A percentile compares a stretch with the other conserved stretches of the same genome.
phyloP scores from a whole-genome alignment of 2,329 filamentous ascomycete genomes.

The Chalaropsis ovoidea region DNA sequence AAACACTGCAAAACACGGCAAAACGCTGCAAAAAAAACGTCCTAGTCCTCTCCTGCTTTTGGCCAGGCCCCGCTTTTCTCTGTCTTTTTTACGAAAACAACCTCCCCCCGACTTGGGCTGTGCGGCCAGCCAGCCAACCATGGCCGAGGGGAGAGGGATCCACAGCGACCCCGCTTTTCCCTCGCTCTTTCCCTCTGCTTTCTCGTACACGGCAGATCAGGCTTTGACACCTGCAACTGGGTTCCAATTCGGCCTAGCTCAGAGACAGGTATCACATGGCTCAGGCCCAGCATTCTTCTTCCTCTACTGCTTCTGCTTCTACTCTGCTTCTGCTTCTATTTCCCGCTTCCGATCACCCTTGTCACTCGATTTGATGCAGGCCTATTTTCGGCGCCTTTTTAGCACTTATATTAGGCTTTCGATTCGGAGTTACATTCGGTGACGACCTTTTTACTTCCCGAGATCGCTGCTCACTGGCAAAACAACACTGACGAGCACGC shows the following conservation, averaged over 20 bases:
- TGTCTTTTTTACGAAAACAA: not conserved
- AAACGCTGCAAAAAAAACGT: not conserved
- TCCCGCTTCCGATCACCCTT: not conserved
- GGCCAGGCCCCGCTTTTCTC: not conserved
- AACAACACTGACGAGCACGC: not conserved
- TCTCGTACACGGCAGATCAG: slow-evolving; percentile 12
- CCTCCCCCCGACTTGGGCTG: not conserved
- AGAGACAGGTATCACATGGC: slow-evolving; percentile 1
- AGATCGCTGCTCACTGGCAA: too few species aligned
- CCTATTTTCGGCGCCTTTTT: slow-evolving; percentile 6
- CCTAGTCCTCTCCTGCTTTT: not conserved
- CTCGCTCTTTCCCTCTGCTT: not conserved
- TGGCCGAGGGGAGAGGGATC: not conserved
- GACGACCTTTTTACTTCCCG: too few species aligned
- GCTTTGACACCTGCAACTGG: not conserved
- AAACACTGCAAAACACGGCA: not conserved
- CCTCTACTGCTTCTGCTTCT: not conserved
- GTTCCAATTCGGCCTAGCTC: not conserved
- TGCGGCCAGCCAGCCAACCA: slow-evolving; percentile 10
- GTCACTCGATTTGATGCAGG: not conserved
- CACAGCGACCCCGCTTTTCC: slow-evolving; percentile 10
- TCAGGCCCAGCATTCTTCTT: not conserved
- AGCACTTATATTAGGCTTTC: not conserved
- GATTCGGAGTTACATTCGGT: too few species aligned
- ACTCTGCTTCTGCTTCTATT: not conserved